A percentile compares a stretch with the other conserved stretches of the same genome.
These are phyloP conservation scores for Phaeosphaeriaceae sp. DNA, from an alignment of 2,329 filamentous ascomycete species.

Conservation along the genomic window DNA sequence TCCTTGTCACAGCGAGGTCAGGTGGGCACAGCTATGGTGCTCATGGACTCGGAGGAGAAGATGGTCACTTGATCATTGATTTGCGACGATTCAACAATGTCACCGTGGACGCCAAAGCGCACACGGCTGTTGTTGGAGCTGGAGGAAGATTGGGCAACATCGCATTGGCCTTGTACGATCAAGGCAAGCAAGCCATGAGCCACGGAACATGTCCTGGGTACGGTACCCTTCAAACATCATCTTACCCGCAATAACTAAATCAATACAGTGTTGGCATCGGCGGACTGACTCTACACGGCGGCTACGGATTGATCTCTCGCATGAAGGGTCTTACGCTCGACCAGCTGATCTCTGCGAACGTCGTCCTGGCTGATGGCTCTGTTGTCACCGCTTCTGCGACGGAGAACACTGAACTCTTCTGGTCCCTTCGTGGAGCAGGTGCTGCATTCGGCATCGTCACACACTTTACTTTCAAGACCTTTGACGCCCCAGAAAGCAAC, in stretches of 20 bases:
- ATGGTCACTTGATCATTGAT: constrained; percentile 57
- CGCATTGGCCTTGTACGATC: constrained; percentile 33
- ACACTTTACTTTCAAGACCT: constrained; percentile 44
- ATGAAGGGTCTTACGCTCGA: constrained; percentile 36
- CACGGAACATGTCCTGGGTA: constrained; percentile 62
- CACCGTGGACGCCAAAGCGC: constrained; percentile 47
- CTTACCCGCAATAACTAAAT: neutral
- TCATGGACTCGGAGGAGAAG: constrained; percentile 56
- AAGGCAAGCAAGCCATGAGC: constrained; percentile 51
- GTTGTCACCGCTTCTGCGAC: constrained; percentile 44
- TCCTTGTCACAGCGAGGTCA: constrained; percentile 66
- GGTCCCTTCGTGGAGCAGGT: constrained; percentile 50
- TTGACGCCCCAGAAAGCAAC: constrained; percentile 31
- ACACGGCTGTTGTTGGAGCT: constrained; percentile 54
- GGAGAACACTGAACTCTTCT: constrained; percentile 51
- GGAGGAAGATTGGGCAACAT: constrained; percentile 55
- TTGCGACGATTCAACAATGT: constrained; percentile 55
- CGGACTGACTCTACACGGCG: constrained; percentile 36
- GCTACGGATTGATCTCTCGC: constrained; percentile 37
- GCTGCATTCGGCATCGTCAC: constrained; percentile 51
- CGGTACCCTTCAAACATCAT: constrained; percentile 15
- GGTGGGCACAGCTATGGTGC: constrained; percentile 69
- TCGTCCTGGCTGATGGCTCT: constrained; percentile 46
- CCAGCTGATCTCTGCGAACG: constrained; percentile 28
- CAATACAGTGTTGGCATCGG: constrained; percentile 34